Conservation (phyloP, 345 rosid species). For the Arabis hirsuta region DNA sequence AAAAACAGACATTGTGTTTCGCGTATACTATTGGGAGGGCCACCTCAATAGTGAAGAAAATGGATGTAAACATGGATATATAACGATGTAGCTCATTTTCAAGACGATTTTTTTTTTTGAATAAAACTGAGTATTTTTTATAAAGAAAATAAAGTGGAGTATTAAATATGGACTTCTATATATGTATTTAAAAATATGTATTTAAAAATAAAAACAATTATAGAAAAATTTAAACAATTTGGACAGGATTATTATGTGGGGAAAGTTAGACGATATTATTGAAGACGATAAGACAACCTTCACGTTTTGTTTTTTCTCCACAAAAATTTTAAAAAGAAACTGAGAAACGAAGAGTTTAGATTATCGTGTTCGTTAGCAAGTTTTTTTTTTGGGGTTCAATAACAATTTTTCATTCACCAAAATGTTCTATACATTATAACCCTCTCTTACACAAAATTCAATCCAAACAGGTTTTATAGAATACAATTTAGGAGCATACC, state of each 20-base stretch:
- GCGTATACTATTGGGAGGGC: conserved; percentile 16
- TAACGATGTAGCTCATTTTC: not conserved
- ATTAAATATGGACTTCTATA: not conserved
- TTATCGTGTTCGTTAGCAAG: too few species aligned
- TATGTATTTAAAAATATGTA: not conserved
- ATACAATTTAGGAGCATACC: too few species aligned
- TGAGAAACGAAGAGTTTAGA: not conserved
- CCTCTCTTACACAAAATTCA: too few species aligned
- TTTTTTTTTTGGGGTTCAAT: too few species aligned
- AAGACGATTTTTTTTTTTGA: not conserved
- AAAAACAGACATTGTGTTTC: conserved; percentile 23
- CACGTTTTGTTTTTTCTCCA: conserved; percentile 12
- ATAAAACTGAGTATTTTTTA: not conserved
- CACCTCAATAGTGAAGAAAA: conserved; percentile 14
- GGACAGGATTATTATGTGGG: conserved; percentile 10
- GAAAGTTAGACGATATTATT: not conserved
- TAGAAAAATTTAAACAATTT: not conserved
- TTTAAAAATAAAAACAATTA: not conserved
- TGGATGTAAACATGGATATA: not conserved
- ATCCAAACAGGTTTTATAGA: too few species aligned
- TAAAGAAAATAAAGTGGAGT: too few species aligned
- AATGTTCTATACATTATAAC: too few species aligned
- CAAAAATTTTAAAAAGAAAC: not conserved
- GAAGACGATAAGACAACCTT: conserved; percentile 1
- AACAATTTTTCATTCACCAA: too few species aligned